phyloP scores from a whole-genome alignment of 176 grass and related monocot species.

The Puccinellia tenuiflora region DNA sequence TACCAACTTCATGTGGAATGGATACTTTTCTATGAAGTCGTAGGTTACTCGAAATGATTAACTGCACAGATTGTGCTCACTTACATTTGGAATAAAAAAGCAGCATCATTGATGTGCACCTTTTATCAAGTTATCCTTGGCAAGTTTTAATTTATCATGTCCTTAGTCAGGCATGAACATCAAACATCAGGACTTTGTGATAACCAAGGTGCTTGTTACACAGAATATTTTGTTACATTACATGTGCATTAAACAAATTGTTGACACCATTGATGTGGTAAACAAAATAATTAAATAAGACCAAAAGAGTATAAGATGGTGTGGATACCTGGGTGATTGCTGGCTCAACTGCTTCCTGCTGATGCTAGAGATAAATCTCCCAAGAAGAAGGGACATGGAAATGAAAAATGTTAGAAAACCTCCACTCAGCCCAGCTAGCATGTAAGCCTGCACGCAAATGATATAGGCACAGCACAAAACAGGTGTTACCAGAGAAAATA shows the following conservation, averaged over 20 bases:
- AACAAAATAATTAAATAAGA: constrained; percentile 5
- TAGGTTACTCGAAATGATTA: not conserved
- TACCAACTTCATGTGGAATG: not conserved
- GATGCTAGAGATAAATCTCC: constrained; percentile 48
- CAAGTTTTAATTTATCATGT: not conserved
- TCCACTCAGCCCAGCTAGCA: constrained; percentile 66
- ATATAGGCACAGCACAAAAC: not conserved
- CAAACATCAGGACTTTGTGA: not conserved
- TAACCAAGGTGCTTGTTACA: not conserved
- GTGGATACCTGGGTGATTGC: constrained; percentile 58
- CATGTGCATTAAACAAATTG: not conserved
- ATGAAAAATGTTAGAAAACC: constrained; percentile 91
- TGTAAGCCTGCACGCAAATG: constrained; percentile 51
- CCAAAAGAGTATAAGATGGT: not conserved
- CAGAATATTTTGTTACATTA: not conserved
- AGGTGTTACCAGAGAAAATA: not conserved
- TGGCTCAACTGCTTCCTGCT: constrained; percentile 37
- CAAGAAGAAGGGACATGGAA: constrained; percentile 79
- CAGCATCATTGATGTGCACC: not conserved
- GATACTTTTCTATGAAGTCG: not conserved
- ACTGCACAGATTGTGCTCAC: not conserved
- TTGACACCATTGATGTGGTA: not conserved
- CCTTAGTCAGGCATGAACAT: not conserved
- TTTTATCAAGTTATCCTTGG: not conserved
- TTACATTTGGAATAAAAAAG: not conserved